Base-by-base conservation (phyloP, 192 early-diverging fungal species). In the Coemansia sp. region DNA sequence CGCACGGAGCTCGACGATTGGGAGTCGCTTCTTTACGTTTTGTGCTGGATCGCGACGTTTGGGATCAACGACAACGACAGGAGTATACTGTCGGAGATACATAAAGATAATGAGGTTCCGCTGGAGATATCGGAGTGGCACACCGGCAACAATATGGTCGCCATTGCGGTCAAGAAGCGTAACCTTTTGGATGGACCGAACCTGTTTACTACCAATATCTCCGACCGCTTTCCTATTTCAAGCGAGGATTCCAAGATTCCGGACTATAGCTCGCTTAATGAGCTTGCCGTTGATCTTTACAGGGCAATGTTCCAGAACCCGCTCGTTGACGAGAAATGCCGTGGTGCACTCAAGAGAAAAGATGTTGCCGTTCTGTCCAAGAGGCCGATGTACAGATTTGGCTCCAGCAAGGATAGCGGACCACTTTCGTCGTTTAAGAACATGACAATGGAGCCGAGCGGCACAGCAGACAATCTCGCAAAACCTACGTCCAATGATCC, bases 21-120 rank as follows among this genome's bases (percentile, higher is more conserved):
- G 78, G 78, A 80, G 24, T 74, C 73, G 13, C 12, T 80, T 11
- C 40, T 80, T 8, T 75, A 75, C 29, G 8, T 80, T 11, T 12
- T 80, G n/a, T 73, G 71, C 55, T 71, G 65, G 64, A 27, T 71
- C 33, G 64, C 65, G 5, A 67, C 78, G 1, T 69, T 49, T 47
- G 78, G 78, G 1, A 34, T 70, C 47, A 73, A 53, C 11, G 11
- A 20, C 8, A n/a, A 65, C 16, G 50, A 71, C 60, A 20, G 29
- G 27, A 15, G 41, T 13, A 16, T 33, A 33, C 29, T 31, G 53
- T 29, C 22, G 18, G 24, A 24, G 27, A 9, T 10, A 10, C 27
- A 33, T 1, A 57, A 57, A 6, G 3, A 27, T 0, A 9, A 27
- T 24, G 5, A 5, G 3, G 27, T 31, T 57, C 9, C 22, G 4